These are phyloP conservation scores for Phialophora expanda DNA, from an alignment of 2,329 filamentous ascomycete species.

Conservation along the genomic window DNA sequence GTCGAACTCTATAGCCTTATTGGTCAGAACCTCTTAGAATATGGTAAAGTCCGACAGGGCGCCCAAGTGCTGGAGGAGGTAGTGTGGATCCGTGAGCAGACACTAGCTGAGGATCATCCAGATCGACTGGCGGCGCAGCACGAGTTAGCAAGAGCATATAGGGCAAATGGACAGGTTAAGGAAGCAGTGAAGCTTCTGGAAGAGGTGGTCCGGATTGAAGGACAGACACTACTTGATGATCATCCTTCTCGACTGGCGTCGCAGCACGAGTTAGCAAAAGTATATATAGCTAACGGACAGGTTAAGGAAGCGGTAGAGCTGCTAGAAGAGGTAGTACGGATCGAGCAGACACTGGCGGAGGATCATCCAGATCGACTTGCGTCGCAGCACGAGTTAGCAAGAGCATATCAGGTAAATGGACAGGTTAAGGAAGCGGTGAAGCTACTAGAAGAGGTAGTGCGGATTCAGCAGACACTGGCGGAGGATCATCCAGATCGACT, in stretches of 20 bases:
- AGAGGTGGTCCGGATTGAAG: not conserved
- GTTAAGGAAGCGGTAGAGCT: not conserved
- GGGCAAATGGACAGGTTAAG: no score
- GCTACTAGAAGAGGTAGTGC: not conserved
- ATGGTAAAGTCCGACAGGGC: slow-evolving; percentile 3
- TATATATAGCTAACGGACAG: slow-evolving; percentile 24
- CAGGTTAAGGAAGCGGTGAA: not conserved
- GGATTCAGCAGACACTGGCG: not conserved
- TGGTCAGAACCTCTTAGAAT: not conserved
- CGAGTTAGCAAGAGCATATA: no score
- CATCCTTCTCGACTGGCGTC: slow-evolving; percentile 38
- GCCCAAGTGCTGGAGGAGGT: slow-evolving; percentile 8
- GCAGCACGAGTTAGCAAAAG: slow-evolving; percentile 20
- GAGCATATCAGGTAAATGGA: not conserved
- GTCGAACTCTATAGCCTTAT: not conserved
- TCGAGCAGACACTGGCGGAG: not conserved
- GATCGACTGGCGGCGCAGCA: no score
- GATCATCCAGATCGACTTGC: slow-evolving; percentile 1
- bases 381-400: not conserved
- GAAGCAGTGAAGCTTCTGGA: not conserved
- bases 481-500: slow-evolving; percentile 10
- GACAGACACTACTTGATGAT: slow-evolving; percentile 36
- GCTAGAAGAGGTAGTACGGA: not conserved
- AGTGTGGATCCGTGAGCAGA: slow-evolving; percentile 4
- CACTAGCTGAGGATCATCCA: slow-evolving; percentile 33